These are phyloP conservation scores for Plectosphaerella cucumerina DNA, from an alignment of 2,329 filamentous ascomycete species.

Conservation along the genomic window DNA sequence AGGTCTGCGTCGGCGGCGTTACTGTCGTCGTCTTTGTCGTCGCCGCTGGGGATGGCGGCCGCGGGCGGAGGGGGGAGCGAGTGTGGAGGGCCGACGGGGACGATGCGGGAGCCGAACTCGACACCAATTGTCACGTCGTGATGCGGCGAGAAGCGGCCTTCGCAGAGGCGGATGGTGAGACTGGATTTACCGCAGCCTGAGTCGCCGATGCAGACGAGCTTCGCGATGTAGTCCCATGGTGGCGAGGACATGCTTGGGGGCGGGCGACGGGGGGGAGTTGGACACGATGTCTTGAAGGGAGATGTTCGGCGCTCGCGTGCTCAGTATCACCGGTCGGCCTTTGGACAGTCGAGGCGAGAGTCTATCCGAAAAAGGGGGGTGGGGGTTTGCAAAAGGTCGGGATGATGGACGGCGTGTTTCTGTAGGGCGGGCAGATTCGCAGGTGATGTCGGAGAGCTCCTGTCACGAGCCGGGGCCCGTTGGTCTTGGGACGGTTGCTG, in stretches of 20 bases:
- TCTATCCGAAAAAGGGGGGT: neutral
- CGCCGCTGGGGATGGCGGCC: constrained; percentile 12
- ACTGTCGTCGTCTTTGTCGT: constrained; percentile 5
- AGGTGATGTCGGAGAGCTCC: neutral
- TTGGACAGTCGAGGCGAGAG: neutral
- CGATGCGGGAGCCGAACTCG: constrained; percentile 90
- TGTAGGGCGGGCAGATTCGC: neutral
- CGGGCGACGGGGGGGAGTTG: neutral
- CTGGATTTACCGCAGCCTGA: constrained; percentile 93
- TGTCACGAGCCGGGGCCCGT: neutral
- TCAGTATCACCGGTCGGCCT: neutral
- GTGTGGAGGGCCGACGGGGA: constrained; percentile 83
- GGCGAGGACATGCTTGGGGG: constrained; percentile 48
- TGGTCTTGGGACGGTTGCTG: no score
- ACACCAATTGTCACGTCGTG: constrained; percentile 98
- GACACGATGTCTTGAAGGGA: neutral
- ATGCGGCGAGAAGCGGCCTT: constrained; percentile 88
- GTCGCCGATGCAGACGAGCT: constrained; percentile 96
- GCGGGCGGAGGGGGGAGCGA: constrained; percentile 35
- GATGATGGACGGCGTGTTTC: neutral
- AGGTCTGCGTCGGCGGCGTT: constrained; percentile 7
- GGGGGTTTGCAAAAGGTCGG: neutral
- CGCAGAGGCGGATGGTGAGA: constrained; percentile 91
- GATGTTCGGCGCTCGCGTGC: neutral
- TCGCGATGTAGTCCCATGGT: constrained; percentile 98